Evolutionary conservation across 1,284 basidiomycete genomes (phyloP), one percentile per base, ranked within the genome.

Genomic region (Cutaneotrichosporon arboriforme): DNA sequence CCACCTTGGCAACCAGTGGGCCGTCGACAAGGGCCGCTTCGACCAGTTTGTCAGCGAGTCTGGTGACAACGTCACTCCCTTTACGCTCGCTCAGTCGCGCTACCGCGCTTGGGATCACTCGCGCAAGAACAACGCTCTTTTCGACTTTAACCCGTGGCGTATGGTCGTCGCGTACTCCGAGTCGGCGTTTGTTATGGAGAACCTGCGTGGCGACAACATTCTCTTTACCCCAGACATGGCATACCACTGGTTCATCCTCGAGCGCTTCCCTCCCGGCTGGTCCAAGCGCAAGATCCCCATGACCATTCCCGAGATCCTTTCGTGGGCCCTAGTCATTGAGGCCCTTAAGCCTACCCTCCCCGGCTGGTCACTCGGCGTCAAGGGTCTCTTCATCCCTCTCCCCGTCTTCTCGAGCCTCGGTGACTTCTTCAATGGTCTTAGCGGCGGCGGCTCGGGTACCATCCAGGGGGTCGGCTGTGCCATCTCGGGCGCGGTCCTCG

Each of bases 91-190:
- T 34, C 21, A 47, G 23, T 43, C 44, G 26, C 57, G 57, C 17
- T 40, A 51, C 37, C 53, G 53, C 26, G 53, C 54, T 3, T 59
- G 50, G 48, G 13, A 51, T 17, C 43, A 47, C 39, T 49, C 53
- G n/a, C 40, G 35, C 44, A 18, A 44, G 17, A 49, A 52, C 44
- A 59, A 59, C 57, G 47, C 51, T 22, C 39, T 39, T 18, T 52
- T 52, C 22, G 57, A 59, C 53, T 59, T 59, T 41, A 59, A 59
- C 53, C 57, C 57, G 4, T 59, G 57, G 57, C 57, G 57, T 44
- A 59, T 55, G 53, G 23, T 59, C 7, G 57, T 59, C 41, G 57
- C 57, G 33, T 59, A 59, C 54, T 48, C 38, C 41, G 57, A 59
- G 57, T 59, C 57, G 18, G 57, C 51, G 40, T 59, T 59, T 31